Evolutionary conservation across 176 grass and related monocot genomes (phyloP), one percentile per base, ranked within the genome.

Genomic region (Triticum urartu): DNA sequence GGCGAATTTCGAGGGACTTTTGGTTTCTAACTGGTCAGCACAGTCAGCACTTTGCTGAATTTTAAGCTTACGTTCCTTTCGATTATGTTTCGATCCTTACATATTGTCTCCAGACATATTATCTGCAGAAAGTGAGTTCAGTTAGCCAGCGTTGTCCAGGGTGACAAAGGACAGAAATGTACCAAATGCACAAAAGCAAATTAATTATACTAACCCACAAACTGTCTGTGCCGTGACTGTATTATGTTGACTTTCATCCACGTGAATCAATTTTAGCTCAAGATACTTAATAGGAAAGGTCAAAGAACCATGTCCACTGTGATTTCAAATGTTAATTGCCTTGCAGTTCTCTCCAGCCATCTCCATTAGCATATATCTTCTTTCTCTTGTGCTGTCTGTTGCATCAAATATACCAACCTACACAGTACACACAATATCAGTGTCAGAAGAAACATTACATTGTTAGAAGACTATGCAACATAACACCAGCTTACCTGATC

Each of bases 41-140:
- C 95, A 98, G 83, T 98, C 97, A 90, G 97, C 94, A 89, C 97
- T 95, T 86, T 95, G 97, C 79, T 98, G 97, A 79, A 98, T 98
- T 91, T 98, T 98, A 98, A 68, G n/a, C 90, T 90, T 87, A 98
- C 67, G 88, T 98, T 98, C 80, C 79, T 92, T 91, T 95, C 97
- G 1, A 98, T 94, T 92, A 98, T 95, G 15, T 79, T 77, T 47
- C 84, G 82, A 92, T 98, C 92, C 59, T 92, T 98, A 81, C 97
- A 98, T 86, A 98, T 94, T 83, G 92, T 95, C 91, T 94, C 94
- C 88, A 98, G 80, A 86, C 95, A 98, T 95, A 98, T 98, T 89
- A 98, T 92, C 93, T 98, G 86, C 9, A 80, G 34, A 76, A 60
- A 83, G 24, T 80, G 21, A 67, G 77, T 86, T 80, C n/a, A 61